Base-by-base conservation (phyloP, 176 grass and related monocot genomes). In the Chloris gayana region DNA sequence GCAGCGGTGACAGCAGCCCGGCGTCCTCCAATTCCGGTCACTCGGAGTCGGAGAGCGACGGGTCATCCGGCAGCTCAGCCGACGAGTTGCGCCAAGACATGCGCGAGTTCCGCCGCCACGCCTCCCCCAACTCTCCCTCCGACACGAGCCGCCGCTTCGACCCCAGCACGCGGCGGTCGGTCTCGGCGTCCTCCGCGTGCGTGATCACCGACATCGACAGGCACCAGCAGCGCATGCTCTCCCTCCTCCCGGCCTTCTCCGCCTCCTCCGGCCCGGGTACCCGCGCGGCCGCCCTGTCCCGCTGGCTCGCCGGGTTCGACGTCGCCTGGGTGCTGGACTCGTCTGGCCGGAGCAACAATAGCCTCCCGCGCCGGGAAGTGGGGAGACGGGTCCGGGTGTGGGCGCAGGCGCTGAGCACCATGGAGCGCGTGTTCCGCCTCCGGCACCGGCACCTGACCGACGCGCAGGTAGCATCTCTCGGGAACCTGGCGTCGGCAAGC, bases 211-310 rank as follows among this genome's bases (percentile, higher is more conserved):
- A 84, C 81, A 60, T 84, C 63, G 75, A 84, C 32, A 75, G 32
- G 44, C 76, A 80, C 87, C 32, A 69, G 64, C 76, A 84, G 64
- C 69, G 70, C 54, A 84, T 76, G 76, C 39, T 56, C 11, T 25
- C 25, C 26, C 63, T 88, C 63, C 87, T 88, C 41, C 75, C 82
- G 2, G 70, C 76, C 51, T 88, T 88, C 81, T 29, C 59, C 18
- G 1, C 69, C 3, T 41, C 68, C 6, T 4, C 86, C 5, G 4
- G 11, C 6, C 0, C 50, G 1, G 7, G 35, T 37, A 6, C 35
- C 35, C 35, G 35, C 5, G 6, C 10, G 0, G 21, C 10, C 9
- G 64, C 63, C 0, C 27, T 88, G 87, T 67, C 53, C 3, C 42
- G 30, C 10, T 88, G 87, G 76, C 82, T 88, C 32, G 14, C 50